Percentiles rank a stretch among this genome's conserved stretches.
phyloP scores from a whole-genome alignment of 108 stramenopile genomes.

The Seminavis robusta region DNA sequence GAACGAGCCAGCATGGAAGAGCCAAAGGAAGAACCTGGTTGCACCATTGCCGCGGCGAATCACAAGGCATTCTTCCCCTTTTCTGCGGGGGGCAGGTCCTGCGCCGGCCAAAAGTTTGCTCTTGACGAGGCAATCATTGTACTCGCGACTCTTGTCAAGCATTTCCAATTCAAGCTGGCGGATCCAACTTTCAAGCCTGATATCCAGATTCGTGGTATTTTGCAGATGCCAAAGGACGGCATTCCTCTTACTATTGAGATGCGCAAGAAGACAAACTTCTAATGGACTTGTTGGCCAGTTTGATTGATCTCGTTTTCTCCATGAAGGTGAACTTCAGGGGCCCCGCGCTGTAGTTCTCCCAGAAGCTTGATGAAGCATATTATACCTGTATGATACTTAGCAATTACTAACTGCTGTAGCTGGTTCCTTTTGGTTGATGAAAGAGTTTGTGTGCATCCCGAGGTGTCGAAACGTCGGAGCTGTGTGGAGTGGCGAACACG shows the following conservation, averaged over 20 bases:
- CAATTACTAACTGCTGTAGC: no score
- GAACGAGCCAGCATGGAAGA: no score
- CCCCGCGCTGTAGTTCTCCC: no score
- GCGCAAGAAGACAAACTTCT: not conserved
- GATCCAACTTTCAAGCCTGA: slow-evolving; percentile 3
- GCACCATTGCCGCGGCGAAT: slow-evolving; percentile 22
- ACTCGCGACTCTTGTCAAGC: slow-evolving; percentile 12
- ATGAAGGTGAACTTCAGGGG: no score
- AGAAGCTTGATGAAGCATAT: no score
- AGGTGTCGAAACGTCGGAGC: no score
- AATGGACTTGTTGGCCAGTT: no score
- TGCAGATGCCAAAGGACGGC: slow-evolving; percentile 21
- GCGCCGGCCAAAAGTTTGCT: slow-evolving; percentile 54
- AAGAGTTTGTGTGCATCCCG: no score
- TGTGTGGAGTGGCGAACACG: no score
- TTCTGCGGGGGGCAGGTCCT: slow-evolving; percentile 44
- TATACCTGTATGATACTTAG: no score
- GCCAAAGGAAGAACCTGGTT: not conserved
- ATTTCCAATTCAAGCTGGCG: slow-evolving; percentile 13
- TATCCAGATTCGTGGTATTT: slow-evolving; percentile 3
- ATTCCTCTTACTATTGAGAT: slow-evolving; percentile 6
- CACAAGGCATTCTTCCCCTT: slow-evolving; percentile 47
- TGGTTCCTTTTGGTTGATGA: no score
- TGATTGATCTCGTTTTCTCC: no score
- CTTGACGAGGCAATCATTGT: slow-evolving; percentile 19